These are phyloP conservation scores for Alisma plantagoaquatica DNA, from an alignment of 106 monocot species.

Conservation along the genomic window DNA sequence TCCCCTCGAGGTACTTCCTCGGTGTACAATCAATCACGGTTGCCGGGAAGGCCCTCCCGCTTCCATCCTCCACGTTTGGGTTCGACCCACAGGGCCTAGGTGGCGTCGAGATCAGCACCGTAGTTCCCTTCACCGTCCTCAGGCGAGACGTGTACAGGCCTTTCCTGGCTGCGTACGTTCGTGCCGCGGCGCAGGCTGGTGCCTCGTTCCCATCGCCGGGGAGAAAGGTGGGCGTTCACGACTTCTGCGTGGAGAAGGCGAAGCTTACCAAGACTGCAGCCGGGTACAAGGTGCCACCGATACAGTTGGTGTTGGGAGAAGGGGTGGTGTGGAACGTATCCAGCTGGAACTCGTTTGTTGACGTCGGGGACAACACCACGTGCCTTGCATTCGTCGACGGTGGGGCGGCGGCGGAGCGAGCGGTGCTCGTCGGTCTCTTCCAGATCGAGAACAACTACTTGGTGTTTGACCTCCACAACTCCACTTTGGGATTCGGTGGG, in stretches of 20 bases:
- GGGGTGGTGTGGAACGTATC: constrained; percentile 29
- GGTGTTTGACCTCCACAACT: constrained; percentile 20
- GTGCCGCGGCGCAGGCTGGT: constrained; percentile 7
- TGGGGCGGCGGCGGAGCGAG: constrained; percentile 17
- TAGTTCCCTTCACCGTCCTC: constrained; percentile 19
- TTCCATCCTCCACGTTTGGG: constrained; percentile 6
- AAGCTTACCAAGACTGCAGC: constrained; percentile 7
- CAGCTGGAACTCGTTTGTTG: constrained; percentile 22
- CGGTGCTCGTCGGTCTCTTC: constrained; percentile 22
- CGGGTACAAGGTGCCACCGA: constrained; percentile 19
- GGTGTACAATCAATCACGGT: constrained; percentile 11
- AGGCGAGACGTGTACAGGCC: constrained; percentile 19
- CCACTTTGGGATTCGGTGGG: constrained; percentile 29
- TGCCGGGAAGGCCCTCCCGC: neutral
- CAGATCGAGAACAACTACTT: constrained; percentile 42
- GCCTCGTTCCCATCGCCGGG: no score
- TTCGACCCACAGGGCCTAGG: constrained; percentile 23
- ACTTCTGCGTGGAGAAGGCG: constrained; percentile 12
- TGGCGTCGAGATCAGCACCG: constrained; percentile 19
- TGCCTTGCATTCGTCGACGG: constrained; percentile 40
- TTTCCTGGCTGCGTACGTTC: constrained; percentile 16
- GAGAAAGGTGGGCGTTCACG: constrained; percentile 18
- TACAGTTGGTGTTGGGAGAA: constrained; percentile 20
- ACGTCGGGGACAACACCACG: constrained; percentile 10
- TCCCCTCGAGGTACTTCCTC: constrained; percentile 15